Evolutionary conservation across 164 flowering plant species (phyloP), one percentile per base, ranked within the genome.

Genomic region (Berberis vulgaris): DNA sequence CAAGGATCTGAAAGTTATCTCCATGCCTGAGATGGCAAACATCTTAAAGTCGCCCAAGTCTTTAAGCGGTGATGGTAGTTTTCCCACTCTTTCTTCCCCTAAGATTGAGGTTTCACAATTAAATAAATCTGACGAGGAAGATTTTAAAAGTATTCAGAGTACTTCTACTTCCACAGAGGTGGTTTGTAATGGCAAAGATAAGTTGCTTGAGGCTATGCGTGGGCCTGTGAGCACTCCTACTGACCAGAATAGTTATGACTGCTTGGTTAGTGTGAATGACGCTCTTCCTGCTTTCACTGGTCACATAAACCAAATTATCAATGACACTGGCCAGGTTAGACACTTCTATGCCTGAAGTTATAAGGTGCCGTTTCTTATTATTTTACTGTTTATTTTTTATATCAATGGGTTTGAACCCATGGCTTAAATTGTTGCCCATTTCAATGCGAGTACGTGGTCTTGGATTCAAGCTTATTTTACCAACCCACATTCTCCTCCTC

Each of bases 281-380:
- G 57, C 58, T 64, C 60, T 54, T 47, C 63, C 62, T 67, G 62
- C 57, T 49, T 59, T 69, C 41, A 39, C 8, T 68, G 59, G 58
- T 55, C 68, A 62, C 40, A 44, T 62, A 42, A 63, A 59, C 57
- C 73, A 65, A 60, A 69, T 63, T 56, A 77, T 71, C n/a, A 54
- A 54, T 57, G 77, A 66, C 57, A 54, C 64, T 45, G 56, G 55
- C 50, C 61, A 59, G 62, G 89, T 83, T 57, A 73, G 79, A 66
- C 53, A 8, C 45, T 72, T 43, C 49, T 62, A 57, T 13, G 45
- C 38, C 41, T 7, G 41, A 57, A 11, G n/a, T 41, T 13, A 42
- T 44, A 43, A 50, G 38, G 7, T 43, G 4, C 4, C 12, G 26
- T 26, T 5, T 46, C 8, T 46, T 46, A 46, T 46, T 46, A 5